Evolutionary conservation across 129 eudicot species (phyloP).

Genomic region (Lactuca saligna): DNA sequence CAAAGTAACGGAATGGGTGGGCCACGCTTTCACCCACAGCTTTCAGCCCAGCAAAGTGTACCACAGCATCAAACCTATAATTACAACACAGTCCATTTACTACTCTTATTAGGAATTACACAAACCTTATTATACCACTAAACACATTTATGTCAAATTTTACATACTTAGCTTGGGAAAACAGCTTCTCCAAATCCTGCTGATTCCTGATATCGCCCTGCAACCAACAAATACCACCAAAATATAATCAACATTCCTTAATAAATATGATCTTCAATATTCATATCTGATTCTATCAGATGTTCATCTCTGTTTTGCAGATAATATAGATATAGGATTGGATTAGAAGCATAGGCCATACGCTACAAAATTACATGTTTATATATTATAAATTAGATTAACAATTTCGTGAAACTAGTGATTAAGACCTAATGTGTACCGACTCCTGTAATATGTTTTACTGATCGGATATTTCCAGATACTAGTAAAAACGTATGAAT

Average conservation of each 20-base stretch:
- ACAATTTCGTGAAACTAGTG: background rate
- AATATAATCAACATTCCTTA: background rate
- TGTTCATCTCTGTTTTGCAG: background rate
- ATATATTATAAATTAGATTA: background rate
- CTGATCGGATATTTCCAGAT: background rate
- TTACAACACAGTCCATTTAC: background rate
- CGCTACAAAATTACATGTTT: background rate
- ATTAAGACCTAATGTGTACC: background rate
- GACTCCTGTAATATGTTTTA: background rate
- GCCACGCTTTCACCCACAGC: slow-evolving; percentile 97
- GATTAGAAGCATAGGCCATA: background rate
- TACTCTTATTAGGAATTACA: background rate
- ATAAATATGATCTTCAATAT: background rate
- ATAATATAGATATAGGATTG: background rate
- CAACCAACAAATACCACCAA: slow-evolving; percentile 29
- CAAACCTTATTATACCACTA: background rate
- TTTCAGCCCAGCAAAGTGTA: slow-evolving; percentile 96
- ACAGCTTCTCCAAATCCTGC: slow-evolving; percentile 85
- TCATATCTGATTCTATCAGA: background rate
- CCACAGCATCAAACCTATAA: slow-evolving; percentile 85
- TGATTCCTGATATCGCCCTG: slow-evolving; percentile 97
- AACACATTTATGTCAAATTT: background rate
- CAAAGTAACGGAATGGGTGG: slow-evolving; percentile 79
- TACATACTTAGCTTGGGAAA: slow-evolving; percentile 67
- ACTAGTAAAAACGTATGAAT: slow-evolving; percentile 9